Evolutionary conservation across 805 yeast genomes (phyloP), one percentile per base, ranked within the genome.

Genomic region (Starmerella floricola): DNA sequence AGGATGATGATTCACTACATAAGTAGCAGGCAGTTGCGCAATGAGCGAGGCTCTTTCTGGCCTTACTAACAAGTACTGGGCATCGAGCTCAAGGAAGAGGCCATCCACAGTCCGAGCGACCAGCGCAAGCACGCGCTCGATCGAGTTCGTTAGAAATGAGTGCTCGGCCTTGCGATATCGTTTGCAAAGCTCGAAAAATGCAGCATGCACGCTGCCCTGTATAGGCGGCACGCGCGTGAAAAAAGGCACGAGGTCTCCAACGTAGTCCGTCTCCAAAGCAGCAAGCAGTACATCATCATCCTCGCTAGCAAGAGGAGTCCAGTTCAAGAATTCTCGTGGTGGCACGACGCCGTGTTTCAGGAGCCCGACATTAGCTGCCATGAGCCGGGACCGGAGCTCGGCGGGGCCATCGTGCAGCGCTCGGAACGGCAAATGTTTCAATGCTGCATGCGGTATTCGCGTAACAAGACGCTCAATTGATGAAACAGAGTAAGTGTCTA

Each of bases 11-110:
- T 34, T 33, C 6, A 26, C 40, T 1, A 52, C 24, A 28, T 47
- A 54, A 10, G n/a, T 17, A 1, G 55, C 38, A 8, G 56, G 56
- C 19, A 54, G 21, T 29, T 31, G 44, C 6, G 56, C 51, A 11
- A 53, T 24, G 10, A 54, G 42, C 16, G 44, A 13, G 15, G 38
- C 20, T 12, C 46, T 21, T 28, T 34, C 34, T 6, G 26, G 15
- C 1, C 24, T 21, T 4, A 46, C 42, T 2, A 54, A 45, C 13
- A 27, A 18, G 36, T 29, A 46, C 38, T 40, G 29, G 12, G 32
- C 31, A 31, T 54, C 55, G 19, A 52, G 42, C 19, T 40, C 45
- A 18, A 36, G 33, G 31, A 54, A 54, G 28, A 27, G 21, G 8
- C 18, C 30, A 10, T 34, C 46, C 11, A 29, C 36, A 2, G 24